Conservation (phyloP, 2,329 filamentous ascomycete genomes). For the Beauveria rudraprayagi region DNA sequence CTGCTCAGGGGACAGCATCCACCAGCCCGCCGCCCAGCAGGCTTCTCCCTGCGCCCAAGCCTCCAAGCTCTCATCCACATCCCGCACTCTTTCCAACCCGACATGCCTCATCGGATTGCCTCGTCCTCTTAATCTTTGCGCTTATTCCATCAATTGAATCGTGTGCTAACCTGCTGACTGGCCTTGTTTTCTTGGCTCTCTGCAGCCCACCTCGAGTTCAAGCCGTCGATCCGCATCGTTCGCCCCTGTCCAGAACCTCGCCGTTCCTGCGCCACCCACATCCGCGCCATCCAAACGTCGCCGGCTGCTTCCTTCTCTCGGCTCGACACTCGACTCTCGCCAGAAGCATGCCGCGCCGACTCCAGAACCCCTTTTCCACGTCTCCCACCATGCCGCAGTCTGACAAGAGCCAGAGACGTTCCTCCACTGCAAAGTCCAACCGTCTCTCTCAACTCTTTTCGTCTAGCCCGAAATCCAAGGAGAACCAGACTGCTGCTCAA, state of each 20-base stretch:
- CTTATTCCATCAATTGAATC: background rate
- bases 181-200: background rate
- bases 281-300: background rate
- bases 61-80: background rate
- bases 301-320: constrained; percentile 3
- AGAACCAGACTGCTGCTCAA: constrained; percentile 51
- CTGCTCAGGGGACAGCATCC: constrained; percentile 2
- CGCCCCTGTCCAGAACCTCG: background rate
- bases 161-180: background rate
- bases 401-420: constrained; percentile 48
- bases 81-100: background rate
- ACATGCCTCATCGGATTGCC: background rate
- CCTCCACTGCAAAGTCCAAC: constrained; percentile 60
- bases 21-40: background rate
- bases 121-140: background rate
- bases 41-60: constrained; percentile 6
- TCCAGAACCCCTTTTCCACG: constrained; percentile 48
- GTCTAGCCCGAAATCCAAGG: constrained; percentile 67
- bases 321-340: background rate
- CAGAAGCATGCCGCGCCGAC: constrained; percentile 50
- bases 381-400: constrained; percentile 38
- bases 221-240: background rate
- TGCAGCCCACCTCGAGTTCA: background rate
- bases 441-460: constrained; percentile 79
- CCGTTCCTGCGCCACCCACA: background rate